Conservation (phyloP, 192 early-diverging fungal species). For the Coemansia sp. region DNA sequence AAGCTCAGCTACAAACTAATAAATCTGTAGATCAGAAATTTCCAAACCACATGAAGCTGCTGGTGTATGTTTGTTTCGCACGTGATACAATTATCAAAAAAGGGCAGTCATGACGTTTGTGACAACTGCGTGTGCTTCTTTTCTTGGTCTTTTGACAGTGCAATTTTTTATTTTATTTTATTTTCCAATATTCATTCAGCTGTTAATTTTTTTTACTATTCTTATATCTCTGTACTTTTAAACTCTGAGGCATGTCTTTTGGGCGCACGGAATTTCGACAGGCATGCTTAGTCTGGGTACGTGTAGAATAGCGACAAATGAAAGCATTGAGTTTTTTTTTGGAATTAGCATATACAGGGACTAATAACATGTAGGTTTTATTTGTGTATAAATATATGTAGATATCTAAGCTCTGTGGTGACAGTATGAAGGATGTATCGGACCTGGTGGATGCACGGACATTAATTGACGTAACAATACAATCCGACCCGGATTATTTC, state of each 20-base stretch:
- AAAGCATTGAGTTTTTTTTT: neutral
- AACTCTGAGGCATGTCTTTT: slow-evolving; percentile 21
- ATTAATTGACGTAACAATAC: slow-evolving; percentile 36
- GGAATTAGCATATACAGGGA: neutral
- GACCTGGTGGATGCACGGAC: slow-evolving; percentile 44
- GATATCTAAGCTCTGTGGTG: slow-evolving; percentile 29
- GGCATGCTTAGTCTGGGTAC: slow-evolving; percentile 41
- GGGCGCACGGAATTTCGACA: slow-evolving; percentile 29
- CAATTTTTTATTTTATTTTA: neutral
- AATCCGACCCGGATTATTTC: slow-evolving; percentile 52
- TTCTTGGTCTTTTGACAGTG: neutral
- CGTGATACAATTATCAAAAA: neutral
- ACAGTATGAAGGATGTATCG: slow-evolving; percentile 13
- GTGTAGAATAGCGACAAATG: neutral
- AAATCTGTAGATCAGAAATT: neutral
- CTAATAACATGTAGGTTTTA: neutral
- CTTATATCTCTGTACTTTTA: slow-evolving; percentile 3
- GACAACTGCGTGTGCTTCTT: neutral
- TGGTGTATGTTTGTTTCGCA: neutral
- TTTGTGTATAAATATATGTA: neutral
- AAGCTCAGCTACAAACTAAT: neutral
- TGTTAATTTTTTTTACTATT: neutral
- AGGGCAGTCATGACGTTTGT: neutral
- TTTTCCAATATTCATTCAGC: neutral
- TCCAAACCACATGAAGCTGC: neutral